These are phyloP conservation scores for Trypanosoma caninum DNA, from an alignment of 208 protist species.

Conservation along the genomic window DNA sequence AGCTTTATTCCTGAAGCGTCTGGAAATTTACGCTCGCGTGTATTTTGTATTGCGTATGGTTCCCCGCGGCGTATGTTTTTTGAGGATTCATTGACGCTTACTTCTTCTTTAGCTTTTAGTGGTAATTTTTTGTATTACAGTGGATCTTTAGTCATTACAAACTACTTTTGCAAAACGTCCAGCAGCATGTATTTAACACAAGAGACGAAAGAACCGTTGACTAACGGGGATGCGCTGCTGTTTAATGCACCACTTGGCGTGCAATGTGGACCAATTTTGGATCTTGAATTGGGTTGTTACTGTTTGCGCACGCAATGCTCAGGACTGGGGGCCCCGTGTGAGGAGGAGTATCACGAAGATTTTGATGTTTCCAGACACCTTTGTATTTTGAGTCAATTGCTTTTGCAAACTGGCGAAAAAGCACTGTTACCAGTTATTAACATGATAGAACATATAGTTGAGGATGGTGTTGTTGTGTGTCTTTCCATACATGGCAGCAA, in stretches of 20 bases:
- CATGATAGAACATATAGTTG: constrained; percentile 17
- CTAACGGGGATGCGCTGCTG: background rate
- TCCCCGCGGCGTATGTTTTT: constrained; percentile 33
- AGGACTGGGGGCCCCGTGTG: constrained; percentile 7
- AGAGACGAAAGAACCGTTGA: background rate
- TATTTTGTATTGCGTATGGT: constrained; percentile 64
- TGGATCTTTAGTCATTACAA: constrained; percentile 5
- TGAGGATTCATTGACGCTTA: constrained; percentile 30
- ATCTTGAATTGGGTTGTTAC: background rate
- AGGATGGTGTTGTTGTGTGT: constrained; percentile 28
- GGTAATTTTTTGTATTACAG: constrained; percentile 45
- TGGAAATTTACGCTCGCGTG: constrained; percentile 4
- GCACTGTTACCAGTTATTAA: constrained; percentile 32
- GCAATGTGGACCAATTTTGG: constrained; percentile 16
- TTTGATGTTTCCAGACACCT: constrained; percentile 25
- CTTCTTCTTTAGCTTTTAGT: constrained; percentile 34
- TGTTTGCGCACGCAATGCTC: constrained; percentile 13
- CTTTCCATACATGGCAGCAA: constrained; percentile 31
- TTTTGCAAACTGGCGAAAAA: constrained; percentile 9
- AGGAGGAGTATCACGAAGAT: constrained; percentile 19
- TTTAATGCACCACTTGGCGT: constrained; percentile 31
- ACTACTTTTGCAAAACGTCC: constrained; percentile 1
- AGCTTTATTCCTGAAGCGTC: constrained; percentile 21
- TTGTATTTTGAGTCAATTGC: constrained; percentile 14
- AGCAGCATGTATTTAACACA: background rate